Conservation (phyloP, 1,139 yeast species). For the Hyphopichia burtonii region DNA sequence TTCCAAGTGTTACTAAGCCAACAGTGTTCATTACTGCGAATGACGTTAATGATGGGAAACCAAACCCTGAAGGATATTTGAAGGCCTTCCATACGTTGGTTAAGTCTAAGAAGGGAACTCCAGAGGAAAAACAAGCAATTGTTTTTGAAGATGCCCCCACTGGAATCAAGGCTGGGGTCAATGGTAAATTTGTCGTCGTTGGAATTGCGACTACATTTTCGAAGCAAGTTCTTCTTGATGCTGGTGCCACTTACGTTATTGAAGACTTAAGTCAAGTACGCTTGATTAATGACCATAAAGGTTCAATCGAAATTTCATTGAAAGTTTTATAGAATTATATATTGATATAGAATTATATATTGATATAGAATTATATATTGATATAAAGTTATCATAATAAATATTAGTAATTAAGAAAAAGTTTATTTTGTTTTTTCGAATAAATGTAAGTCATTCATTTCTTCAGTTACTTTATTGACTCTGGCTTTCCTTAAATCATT, state of each 20-base stretch:
- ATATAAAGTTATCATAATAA: neutral
- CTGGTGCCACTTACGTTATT: slow-evolving; percentile 18
- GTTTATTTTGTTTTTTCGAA: neutral
- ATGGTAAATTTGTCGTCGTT: slow-evolving; percentile 18
- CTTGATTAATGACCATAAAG: neutral
- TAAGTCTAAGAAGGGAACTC: neutral
- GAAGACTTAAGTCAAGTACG: slow-evolving; percentile 2
- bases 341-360: no score
- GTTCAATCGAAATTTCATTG: slow-evolving; percentile 1
- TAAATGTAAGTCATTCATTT: slow-evolving; percentile 23
- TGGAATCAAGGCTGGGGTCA: slow-evolving; percentile 18
- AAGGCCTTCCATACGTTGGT: slow-evolving; percentile 12
- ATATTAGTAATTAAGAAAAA: neutral
- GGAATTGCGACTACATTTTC: slow-evolving; percentile 20
- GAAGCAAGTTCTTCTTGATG: slow-evolving; percentile 14
- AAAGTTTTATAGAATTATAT: neutral
- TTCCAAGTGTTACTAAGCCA: slow-evolving; percentile 10
- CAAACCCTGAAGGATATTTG: slow-evolving; percentile 19
- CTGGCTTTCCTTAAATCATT: slow-evolving; percentile 35
- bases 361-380: neutral
- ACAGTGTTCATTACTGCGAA: slow-evolving; percentile 20
- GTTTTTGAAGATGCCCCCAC: slow-evolving; percentile 24
- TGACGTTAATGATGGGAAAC: slow-evolving; percentile 16
- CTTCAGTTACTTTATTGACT: slow-evolving; percentile 29
- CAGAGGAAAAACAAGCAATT: slow-evolving; percentile 6